Evolutionary conservation across 805 yeast genomes (phyloP).

Genomic region (Torulaspora quercuum): DNA sequence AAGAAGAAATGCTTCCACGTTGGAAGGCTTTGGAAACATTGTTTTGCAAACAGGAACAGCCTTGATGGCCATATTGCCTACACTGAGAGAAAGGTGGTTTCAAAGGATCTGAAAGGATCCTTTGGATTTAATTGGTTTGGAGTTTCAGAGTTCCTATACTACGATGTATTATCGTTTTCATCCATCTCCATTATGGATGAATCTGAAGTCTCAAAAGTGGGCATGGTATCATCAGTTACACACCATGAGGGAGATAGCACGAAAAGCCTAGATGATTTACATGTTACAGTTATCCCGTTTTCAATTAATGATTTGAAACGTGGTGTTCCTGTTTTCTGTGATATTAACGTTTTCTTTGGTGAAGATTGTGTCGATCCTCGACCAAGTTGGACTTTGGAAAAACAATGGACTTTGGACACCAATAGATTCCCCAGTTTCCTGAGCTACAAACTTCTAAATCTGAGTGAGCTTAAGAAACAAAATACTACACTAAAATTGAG

Average conservation of each 20-base stretch:
- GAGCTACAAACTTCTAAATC: conserved; percentile 7
- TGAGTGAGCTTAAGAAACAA: conserved; percentile 9
- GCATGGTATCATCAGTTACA: conserved; percentile 7
- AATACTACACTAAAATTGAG: conserved; percentile 33
- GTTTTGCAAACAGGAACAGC: conserved; percentile 9
- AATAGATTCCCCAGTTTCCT: conserved; percentile 18
- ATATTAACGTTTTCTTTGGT: conserved; percentile 69
- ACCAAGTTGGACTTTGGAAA: conserved; percentile 39
- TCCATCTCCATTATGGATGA: conserved; percentile 6
- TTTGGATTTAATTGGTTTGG: conserved; percentile 25
- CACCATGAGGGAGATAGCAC: conserved; percentile 3
- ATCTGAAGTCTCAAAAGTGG: conserved; percentile 1
- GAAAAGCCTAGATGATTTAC: conserved; percentile 6
- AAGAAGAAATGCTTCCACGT: conserved; percentile 22
- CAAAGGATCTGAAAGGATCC: conserved; percentile 26
- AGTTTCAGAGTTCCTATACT: conserved; percentile 22
- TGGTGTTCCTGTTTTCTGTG: conserved; percentile 43
- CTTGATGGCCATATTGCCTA: not conserved
- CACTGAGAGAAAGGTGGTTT: conserved; percentile 12
- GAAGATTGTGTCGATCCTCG: conserved; percentile 73
- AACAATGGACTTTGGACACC: conserved; percentile 13
- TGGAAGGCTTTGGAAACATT: conserved; percentile 16
- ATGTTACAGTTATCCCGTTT: conserved; percentile 4
- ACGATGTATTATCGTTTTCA: conserved; percentile 16
- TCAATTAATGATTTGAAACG: conserved; percentile 1